Evolutionary conservation across 768 basidiomycete genomes (phyloP), one percentile per base, ranked within the genome.

Genomic region (Agaricus blazei): DNA sequence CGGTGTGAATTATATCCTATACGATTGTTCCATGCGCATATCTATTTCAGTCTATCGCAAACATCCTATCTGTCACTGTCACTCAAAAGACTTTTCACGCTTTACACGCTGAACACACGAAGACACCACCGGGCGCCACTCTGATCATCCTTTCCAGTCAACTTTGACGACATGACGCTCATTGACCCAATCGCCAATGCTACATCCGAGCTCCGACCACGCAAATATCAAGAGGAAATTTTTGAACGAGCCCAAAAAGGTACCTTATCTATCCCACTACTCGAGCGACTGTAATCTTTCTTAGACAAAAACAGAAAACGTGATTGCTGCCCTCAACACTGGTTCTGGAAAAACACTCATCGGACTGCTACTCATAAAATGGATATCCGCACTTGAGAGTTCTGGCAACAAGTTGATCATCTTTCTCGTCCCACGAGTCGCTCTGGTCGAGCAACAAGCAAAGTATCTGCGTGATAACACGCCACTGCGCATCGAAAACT

Each of bases 341-440:
- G 89, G 89, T 23, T 82, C 85, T 0, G 89, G 89, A 8, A 90
- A 91, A 71, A 90, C 89, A 1, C 81, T 85, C 55, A 87, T 91
- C 44, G 81, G 85, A 9, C 72, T 88, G 3, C 71, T 91, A 19
- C 75, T 94, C 56, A 85, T 93, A 63, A 85, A 86, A 70, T 91
- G 86, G 85, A 77, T 88, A 53, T 74, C 82, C 19, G 63, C 79
- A 0, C 79, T 79, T 57, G 73, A 80, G 19, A 61, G 66, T 14
- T 74, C 78, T 1, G 61, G 69, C 41, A 77, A 76, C 51, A 90
- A 88, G 67, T 77, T 81, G 46, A 77, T 85, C 59, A 77, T 93
- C 9, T 94, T 94, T 64, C 77, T 95, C 34, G 91, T 91, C 2
- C 93, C 93, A 0, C 87, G 87, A 60, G 90, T 93, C 3, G 78